Evolutionary conservation across 768 basidiomycete species (phyloP).

Genomic region (Pulveroboletus frians): DNA sequence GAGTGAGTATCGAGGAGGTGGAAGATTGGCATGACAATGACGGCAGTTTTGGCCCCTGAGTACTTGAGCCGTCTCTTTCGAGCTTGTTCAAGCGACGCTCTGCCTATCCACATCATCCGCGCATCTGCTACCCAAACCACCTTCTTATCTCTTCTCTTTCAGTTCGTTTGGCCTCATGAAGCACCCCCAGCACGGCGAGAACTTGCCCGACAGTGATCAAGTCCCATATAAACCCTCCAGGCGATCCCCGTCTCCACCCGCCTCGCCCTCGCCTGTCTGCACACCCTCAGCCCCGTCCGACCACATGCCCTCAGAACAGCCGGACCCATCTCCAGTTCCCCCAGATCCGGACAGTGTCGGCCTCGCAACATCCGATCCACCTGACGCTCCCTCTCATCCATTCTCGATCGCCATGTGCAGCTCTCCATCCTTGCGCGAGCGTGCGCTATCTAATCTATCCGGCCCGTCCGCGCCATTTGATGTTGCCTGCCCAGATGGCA

Average conservation of each 20-base stretch:
- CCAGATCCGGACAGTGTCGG: not conserved
- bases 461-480: slow-evolving; percentile 13
- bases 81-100: slow-evolving; percentile 24
- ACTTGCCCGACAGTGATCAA: slow-evolving; percentile 21
- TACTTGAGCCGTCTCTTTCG: slow-evolving; percentile 14
- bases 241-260: not conserved
- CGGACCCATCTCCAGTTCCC: slow-evolving; percentile 2
- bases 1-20: not conserved
- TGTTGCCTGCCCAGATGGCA: slow-evolving; percentile 6
- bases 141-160: slow-evolving; percentile 18
- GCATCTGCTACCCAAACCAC: not conserved
- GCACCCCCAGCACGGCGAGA: slow-evolving; percentile 44
- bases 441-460: slow-evolving; percentile 26
- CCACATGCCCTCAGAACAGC: slow-evolving; percentile 10
- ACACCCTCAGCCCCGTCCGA: slow-evolving; percentile 13
- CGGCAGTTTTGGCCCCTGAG: slow-evolving; percentile 15
- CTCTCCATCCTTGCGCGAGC: slow-evolving; percentile 5
- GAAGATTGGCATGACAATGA: slow-evolving; percentile 2
- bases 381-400: slow-evolving; percentile 7
- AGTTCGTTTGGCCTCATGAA: slow-evolving; percentile 33
- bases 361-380: not conserved
- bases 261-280: slow-evolving; percentile 1
- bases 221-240: slow-evolving; percentile 8
- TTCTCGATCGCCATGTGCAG: slow-evolving; percentile 8
- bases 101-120: not conserved